These are phyloP conservation scores for Mallotus repandus DNA, from an alignment of 441 rosid species.

Conservation along the genomic window DNA sequence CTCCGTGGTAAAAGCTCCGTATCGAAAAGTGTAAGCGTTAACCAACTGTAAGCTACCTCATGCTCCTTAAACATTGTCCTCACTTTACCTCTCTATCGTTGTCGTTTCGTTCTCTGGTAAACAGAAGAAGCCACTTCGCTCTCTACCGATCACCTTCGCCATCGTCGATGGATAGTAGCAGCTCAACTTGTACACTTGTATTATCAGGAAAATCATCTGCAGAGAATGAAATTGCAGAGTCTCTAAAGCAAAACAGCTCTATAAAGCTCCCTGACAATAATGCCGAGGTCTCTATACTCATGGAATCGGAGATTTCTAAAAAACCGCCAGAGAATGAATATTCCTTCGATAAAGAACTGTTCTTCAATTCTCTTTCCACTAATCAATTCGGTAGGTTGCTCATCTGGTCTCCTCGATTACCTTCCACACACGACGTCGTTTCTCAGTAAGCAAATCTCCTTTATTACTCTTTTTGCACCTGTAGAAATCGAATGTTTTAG, in stretches of 20 bases:
- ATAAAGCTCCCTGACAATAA: conserved; percentile 54
- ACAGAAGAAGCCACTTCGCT: background rate
- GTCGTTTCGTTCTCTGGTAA: too few relatives aligned
- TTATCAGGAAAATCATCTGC: conserved; percentile 62
- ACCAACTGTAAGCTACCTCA: too few relatives aligned
- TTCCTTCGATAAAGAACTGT: conserved; percentile 42
- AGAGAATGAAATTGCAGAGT: conserved; percentile 50
- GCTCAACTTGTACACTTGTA: conserved; percentile 40
- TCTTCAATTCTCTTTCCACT: conserved; percentile 56
- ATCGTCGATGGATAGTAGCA: conserved; percentile 49
- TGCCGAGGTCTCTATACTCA: conserved; percentile 31
- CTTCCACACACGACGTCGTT: conserved; percentile 81
- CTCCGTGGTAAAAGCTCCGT: conserved; percentile 16
- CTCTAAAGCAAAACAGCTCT: conserved; percentile 40
- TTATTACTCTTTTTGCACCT: background rate
- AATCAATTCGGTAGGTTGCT: conserved; percentile 67
- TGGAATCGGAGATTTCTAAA: conserved; percentile 50
- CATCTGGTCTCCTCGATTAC: conserved; percentile 74
- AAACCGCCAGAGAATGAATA: conserved; percentile 25
- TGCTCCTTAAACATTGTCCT: background rate
- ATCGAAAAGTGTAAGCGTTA: too few relatives aligned
- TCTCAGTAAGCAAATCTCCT: conserved; percentile 55
- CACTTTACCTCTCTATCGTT: background rate
- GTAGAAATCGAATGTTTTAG: background rate
- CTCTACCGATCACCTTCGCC: conserved; percentile 20